A percentile compares a stretch with the other conserved stretches of the same genome.
Conservation (phyloP, 148 eudicot genomes). For the Camellia lanceoleosa region DNA sequence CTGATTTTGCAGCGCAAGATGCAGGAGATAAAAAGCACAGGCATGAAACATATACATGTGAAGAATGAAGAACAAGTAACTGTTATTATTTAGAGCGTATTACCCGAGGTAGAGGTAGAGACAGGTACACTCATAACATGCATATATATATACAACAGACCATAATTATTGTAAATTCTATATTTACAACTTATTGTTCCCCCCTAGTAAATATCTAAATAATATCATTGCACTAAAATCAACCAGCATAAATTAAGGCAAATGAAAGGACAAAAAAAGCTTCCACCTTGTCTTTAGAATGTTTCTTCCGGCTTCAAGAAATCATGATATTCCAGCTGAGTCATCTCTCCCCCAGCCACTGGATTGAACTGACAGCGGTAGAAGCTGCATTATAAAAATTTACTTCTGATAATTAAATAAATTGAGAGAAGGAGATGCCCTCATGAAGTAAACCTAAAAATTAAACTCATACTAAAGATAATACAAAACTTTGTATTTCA, state of each 20-base stretch:
- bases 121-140: background rate
- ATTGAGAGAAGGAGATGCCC: background rate
- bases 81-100: background rate
- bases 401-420: background rate
- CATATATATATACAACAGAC: slow-evolving; percentile 2
- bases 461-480: background rate
- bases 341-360: slow-evolving; percentile 64
- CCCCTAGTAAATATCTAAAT: background rate
- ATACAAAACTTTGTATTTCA: background rate
- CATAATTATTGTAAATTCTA: background rate
- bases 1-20: no score
- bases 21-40: background rate
- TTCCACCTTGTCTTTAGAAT: slow-evolving; percentile 18
- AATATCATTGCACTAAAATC: background rate
- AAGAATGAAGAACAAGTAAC: background rate
- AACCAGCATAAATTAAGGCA: background rate
- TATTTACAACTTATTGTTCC: slow-evolving; percentile 13
- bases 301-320: slow-evolving; percentile 55
- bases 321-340: slow-evolving; percentile 39
- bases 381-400: slow-evolving; percentile 47
- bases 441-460: background rate
- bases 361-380: slow-evolving; percentile 66
- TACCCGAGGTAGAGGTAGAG: background rate
- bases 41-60: background rate
- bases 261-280: background rate